Evolutionary conservation across 2,329 filamentous ascomycete genomes (phyloP).

Genomic region (Fusarium proliferatum): DNA sequence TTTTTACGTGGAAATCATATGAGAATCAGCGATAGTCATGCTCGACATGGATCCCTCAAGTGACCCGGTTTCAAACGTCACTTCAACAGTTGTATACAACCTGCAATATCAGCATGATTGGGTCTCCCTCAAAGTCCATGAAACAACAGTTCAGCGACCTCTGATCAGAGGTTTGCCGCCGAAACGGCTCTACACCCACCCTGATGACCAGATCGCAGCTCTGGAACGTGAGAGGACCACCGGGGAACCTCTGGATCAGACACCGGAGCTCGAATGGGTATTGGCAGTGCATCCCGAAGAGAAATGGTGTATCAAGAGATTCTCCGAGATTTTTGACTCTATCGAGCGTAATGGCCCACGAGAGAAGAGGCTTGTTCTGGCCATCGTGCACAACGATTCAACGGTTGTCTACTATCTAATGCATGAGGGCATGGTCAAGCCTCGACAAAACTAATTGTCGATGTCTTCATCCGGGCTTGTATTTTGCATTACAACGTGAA

Average conservation of each 20-base stretch:
- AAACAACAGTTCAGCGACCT: constrained; percentile 61
- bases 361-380: constrained; percentile 77
- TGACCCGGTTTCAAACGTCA: constrained; percentile 42
- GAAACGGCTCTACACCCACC: constrained; percentile 79
- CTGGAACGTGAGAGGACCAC: constrained; percentile 68
- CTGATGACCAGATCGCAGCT: constrained; percentile 82
- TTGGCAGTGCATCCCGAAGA: constrained; percentile 78
- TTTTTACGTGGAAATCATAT: constrained; percentile 4
- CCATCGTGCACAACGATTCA: constrained; percentile 81
- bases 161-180: constrained; percentile 80
- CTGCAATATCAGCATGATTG: constrained; percentile 81
- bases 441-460: constrained; percentile 75
- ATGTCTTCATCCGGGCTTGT: background rate
- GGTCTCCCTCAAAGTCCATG: constrained; percentile 69
- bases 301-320: constrained; percentile 74
- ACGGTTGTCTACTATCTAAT: constrained; percentile 87
- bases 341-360: constrained; percentile 60
- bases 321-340: constrained; percentile 77
- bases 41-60: constrained; percentile 27
- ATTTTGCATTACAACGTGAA: constrained; percentile 62
- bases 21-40: background rate
- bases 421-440: constrained; percentile 89
- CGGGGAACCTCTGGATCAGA: constrained; percentile 58
- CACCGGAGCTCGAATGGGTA: constrained; percentile 78
- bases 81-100: constrained; percentile 71